Percentiles rank a stretch among this genome's conserved stretches.
Evolutionary conservation across 306 rosid genomes (phyloP).

Genomic region (Fragaria ananassa): DNA sequence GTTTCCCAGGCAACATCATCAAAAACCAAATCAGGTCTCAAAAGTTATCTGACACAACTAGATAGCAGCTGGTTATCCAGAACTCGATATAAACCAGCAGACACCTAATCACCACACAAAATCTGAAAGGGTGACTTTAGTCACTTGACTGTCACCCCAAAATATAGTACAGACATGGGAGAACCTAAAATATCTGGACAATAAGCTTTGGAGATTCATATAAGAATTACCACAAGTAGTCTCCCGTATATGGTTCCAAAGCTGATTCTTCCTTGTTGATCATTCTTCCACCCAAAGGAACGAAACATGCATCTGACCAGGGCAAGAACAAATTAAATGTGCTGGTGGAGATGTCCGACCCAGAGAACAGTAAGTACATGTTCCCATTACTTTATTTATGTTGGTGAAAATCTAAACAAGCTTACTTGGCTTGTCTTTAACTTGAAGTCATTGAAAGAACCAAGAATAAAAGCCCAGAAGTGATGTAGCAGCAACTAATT

Average conservation of each 20-base stretch:
- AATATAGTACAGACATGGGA: neutral
- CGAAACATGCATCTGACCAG: neutral
- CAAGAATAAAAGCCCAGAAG: neutral
- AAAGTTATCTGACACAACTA: neutral
- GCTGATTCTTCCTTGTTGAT: neutral
- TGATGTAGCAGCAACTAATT: neutral
- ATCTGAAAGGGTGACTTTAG: neutral
- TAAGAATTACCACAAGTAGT: slow-evolving; percentile 16
- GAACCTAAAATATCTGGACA: neutral
- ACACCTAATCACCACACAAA: neutral
- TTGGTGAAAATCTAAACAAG: neutral
- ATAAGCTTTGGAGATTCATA: neutral
- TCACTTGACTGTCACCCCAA: neutral
- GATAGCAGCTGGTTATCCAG: neutral
- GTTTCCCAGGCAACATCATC: neutral
- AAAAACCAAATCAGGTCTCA: neutral
- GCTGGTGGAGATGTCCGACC: neutral
- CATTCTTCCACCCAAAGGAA: slow-evolving; percentile 7
- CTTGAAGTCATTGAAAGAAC: neutral
- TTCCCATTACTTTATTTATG: neutral
- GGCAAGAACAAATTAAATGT: neutral
- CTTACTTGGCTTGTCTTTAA: neutral
- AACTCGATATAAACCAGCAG: neutral
- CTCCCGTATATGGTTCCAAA: neutral
- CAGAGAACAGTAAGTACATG: neutral